A percentile compares a stretch with the other conserved stretches of the same genome.
Evolutionary conservation across 805 yeast species (phyloP).

Genomic region (Saccharomycopsis selenospora): DNA sequence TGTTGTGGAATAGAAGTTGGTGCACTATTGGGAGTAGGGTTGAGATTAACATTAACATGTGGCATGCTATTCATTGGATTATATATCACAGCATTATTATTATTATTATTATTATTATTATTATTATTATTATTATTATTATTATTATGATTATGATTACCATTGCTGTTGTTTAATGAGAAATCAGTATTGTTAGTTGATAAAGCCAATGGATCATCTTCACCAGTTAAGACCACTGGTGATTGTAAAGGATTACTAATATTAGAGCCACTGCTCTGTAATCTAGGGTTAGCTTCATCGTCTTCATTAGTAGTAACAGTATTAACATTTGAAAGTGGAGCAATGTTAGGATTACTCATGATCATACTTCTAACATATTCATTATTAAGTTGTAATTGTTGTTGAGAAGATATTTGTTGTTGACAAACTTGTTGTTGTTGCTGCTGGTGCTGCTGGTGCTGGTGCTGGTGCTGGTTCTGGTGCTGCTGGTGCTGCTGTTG

Average conservation of each 20-base stretch:
- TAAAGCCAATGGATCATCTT: neutral
- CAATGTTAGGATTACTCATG: no score
- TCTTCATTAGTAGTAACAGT: constrained; percentile 1
- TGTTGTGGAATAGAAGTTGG: neutral
- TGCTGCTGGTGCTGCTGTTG: no score
- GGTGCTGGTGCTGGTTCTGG: neutral
- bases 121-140: constrained; percentile 17
- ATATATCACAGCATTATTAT: constrained; percentile 22
- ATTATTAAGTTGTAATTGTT: no score
- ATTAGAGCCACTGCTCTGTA: neutral
- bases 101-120: constrained; percentile 14
- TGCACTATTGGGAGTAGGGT: neutral
- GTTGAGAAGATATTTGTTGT: no score
- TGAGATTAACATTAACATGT: constrained; percentile 3
- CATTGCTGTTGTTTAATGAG: neutral
- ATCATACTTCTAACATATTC: no score
- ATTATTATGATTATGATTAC: neutral
- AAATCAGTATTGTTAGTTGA: neutral
- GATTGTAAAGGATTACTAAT: constrained; percentile 14
- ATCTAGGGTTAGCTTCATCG: constrained; percentile 1
- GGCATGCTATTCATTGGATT: constrained; percentile 11
- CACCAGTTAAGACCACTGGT: constrained; percentile 16
- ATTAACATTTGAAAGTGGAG: no score
- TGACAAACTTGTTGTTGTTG: neutral
- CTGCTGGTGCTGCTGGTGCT: neutral